Percentiles rank a stretch among this genome's conserved stretches.
Evolutionary conservation across 495 filamentous ascomycete genomes (phyloP).

Genomic region (Talaromyces thailandensis): DNA sequence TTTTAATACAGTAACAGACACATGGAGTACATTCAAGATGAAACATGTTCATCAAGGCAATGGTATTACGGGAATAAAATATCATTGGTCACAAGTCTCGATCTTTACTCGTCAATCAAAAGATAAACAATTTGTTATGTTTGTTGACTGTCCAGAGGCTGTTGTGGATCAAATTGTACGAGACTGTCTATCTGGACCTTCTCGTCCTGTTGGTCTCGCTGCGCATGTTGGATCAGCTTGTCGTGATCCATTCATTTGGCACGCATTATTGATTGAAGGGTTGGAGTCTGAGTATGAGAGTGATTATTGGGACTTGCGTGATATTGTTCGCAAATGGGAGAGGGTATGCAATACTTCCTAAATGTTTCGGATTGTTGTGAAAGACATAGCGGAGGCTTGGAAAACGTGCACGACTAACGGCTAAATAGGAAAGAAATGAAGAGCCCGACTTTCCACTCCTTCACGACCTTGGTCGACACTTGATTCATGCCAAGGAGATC

Average conservation of each 20-base stretch:
- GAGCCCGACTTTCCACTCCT: slow-evolving; percentile 23
- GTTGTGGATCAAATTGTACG: not conserved
- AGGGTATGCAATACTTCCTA: slow-evolving; percentile 7
- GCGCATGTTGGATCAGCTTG: not conserved
- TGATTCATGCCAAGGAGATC: slow-evolving; percentile 35
- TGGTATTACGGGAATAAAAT: not conserved
- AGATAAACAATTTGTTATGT: slow-evolving; percentile 2
- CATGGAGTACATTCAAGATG: slow-evolving; percentile 13
- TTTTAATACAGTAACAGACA: not conserved
- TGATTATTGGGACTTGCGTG: slow-evolving; percentile 11
- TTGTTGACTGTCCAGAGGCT: slow-evolving; percentile 5
- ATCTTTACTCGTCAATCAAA: slow-evolving; percentile 2
- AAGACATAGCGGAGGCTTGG: not conserved
- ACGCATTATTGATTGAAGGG: slow-evolving; percentile 11
- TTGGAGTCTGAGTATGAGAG: slow-evolving; percentile 7
- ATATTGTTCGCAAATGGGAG: slow-evolving; percentile 11
- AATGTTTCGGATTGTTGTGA: not conserved
- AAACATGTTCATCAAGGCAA: slow-evolving; percentile 4
- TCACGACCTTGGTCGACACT: slow-evolving; percentile 40
- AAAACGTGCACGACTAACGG: not conserved
- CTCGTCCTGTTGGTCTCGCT: not conserved
- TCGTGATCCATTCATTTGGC: slow-evolving; percentile 16
- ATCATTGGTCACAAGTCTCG: slow-evolving; percentile 9
- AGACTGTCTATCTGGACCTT: not conserved
- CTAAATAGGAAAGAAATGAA: not conserved